phyloP scores from a whole-genome alignment of 83 land plant genomes.

The Picea abies region DNA sequence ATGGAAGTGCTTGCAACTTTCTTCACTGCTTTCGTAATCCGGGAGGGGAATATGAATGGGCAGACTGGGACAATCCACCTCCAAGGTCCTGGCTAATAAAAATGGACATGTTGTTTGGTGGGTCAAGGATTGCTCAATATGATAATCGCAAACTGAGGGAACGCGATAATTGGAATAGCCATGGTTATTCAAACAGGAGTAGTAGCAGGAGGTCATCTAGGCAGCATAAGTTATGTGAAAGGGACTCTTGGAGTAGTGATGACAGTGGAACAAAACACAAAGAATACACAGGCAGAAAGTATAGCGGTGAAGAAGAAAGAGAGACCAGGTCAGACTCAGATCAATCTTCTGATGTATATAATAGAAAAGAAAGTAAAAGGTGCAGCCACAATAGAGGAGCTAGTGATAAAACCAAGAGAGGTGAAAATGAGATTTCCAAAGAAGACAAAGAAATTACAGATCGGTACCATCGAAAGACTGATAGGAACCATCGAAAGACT shows the following conservation, averaged over 20 bases:
- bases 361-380: background rate
- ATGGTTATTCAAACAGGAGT: background rate
- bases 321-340: background rate
- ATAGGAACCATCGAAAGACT: no score
- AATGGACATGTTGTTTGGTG: conserved; percentile 84
- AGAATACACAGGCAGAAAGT: background rate
- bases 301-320: conserved; percentile 6
- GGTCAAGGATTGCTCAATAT: conserved; percentile 2
- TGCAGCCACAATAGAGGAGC: background rate
- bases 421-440: background rate
- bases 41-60: conserved; percentile 99
- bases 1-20: conserved; percentile 93
- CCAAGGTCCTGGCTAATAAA: conserved; percentile 77
- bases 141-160: background rate
- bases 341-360: conserved; percentile 4
- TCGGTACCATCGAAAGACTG: background rate
- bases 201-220: conserved; percentile 10
- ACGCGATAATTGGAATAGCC: background rate
- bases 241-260: conserved; percentile 7
- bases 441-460: conserved; percentile 1
- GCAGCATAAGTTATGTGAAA: background rate
- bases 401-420: background rate
- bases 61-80: conserved; percentile 91
- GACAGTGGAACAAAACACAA: background rate
- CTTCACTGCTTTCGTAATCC: conserved; percentile 97